These are phyloP conservation scores for Nakazawaea molendinolei DNA, from an alignment of 805 yeast genomes.

Conservation along the genomic window DNA sequence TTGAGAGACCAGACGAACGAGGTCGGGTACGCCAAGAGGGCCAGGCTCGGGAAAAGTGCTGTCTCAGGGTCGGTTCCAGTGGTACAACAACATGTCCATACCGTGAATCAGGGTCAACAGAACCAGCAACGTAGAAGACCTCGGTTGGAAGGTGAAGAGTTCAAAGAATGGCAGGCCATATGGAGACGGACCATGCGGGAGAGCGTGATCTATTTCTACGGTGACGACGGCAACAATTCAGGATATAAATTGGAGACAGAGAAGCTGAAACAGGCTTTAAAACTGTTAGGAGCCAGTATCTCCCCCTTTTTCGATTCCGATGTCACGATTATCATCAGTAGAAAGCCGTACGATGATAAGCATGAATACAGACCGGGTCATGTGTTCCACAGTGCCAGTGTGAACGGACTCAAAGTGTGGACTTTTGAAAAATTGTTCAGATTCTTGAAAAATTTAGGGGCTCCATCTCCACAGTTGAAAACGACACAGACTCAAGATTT, in stretches of 20 bases:
- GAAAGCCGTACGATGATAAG: conserved; percentile 40
- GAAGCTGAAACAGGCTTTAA: conserved; percentile 27
- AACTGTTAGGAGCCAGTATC: conserved; percentile 47
- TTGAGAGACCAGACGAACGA: conserved; percentile 15
- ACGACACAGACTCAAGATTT: conserved; percentile 27
- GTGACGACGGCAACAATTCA: conserved; percentile 27
- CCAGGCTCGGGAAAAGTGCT: no score
- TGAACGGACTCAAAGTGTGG: conserved; percentile 75
- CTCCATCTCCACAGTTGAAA: conserved; percentile 14
- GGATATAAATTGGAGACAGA: conserved; percentile 24
- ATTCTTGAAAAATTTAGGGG: conserved; percentile 63
- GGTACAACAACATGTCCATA: conserved; percentile 4
- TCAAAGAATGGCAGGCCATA: conserved; percentile 50
- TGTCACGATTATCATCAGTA: conserved; percentile 74
- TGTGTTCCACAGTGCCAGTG: conserved; percentile 57
- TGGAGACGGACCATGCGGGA: conserved; percentile 55
- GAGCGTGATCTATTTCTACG: conserved; percentile 52
- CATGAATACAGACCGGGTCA: conserved; percentile 46
- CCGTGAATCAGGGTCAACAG: conserved; percentile 5
- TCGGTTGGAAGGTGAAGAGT: conserved; percentile 30
- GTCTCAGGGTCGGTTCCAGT: no score
- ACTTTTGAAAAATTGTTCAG: conserved; percentile 77
- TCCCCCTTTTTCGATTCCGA: conserved; percentile 53
- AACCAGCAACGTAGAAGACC: conserved; percentile 12
- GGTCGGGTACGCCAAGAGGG: conserved; percentile 17